Percentiles rank a stretch among this genome's conserved stretches.
Evolutionary conservation across 2,329 filamentous ascomycete species (phyloP).

Genomic region (Pseudocercospora macadamiae): DNA sequence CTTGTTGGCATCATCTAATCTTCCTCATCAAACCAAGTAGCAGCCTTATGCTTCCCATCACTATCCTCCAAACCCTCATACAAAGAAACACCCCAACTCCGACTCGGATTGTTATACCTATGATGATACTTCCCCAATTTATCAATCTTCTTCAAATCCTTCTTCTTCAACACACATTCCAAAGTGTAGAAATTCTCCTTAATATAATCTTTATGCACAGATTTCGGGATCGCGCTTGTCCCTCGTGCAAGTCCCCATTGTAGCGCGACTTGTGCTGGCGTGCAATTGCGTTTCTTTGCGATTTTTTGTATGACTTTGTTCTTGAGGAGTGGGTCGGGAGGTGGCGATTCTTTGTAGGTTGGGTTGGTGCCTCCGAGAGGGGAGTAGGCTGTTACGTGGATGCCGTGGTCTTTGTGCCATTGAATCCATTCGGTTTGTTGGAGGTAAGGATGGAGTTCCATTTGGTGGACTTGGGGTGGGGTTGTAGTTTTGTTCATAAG

Average conservation of each 20-base stretch:
- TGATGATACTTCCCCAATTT: slow-evolving; percentile 35
- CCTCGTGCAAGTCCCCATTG: slow-evolving; percentile 60
- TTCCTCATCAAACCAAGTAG: slow-evolving; percentile 17
- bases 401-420: slow-evolving; percentile 29
- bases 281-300: slow-evolving; percentile 63
- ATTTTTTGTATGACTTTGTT: slow-evolving; percentile 66
- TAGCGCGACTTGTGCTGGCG: slow-evolving; percentile 60
- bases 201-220: slow-evolving; percentile 45
- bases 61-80: slow-evolving; percentile 47
- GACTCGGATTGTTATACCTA: slow-evolving; percentile 30
- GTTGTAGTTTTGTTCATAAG: slow-evolving; percentile 31
- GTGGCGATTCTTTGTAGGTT: slow-evolving; percentile 41
- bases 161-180: slow-evolving; percentile 42
- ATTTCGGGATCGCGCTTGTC: slow-evolving; percentile 55
- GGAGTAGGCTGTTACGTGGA: slow-evolving; percentile 35
- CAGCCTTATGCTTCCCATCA: slow-evolving; percentile 30
- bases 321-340: slow-evolving; percentile 45
- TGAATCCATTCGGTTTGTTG: slow-evolving; percentile 31
- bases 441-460: slow-evolving; percentile 38
- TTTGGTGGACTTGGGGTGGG: slow-evolving; percentile 33
- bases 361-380: slow-evolving; percentile 42
- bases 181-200: slow-evolving; percentile 37
- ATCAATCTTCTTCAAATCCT: slow-evolving; percentile 44
- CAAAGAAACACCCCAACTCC: slow-evolving; percentile 42
- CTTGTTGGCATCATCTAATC: background rate